phyloP scores from a whole-genome alignment of 1,284 basidiomycete genomes.

The Mycena sp. region DNA sequence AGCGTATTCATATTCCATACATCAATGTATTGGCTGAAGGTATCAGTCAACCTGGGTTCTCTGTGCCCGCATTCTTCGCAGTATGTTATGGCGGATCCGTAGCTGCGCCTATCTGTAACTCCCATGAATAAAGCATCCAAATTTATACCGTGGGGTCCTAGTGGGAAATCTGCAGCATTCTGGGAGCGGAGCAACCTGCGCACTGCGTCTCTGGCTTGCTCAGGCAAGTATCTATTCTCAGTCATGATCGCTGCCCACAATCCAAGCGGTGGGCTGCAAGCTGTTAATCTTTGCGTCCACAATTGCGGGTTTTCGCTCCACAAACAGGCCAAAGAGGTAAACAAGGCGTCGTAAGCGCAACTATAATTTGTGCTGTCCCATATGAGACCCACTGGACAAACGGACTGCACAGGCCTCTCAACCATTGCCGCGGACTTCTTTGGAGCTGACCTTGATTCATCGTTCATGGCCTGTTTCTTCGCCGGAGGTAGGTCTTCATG shows the following conservation, averaged over 20 bases:
- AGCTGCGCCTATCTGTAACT: background rate
- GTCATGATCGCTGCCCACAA: background rate
- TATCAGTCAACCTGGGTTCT: too few species aligned
- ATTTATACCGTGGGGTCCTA: background rate
- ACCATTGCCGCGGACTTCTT: too few species aligned
- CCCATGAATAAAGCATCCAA: slow-evolving; percentile 2
- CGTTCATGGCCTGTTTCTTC: too few species aligned
- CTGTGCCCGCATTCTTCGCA: slow-evolving; percentile 25
- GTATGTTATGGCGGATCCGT: background rate
- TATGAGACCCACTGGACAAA: too few species aligned
- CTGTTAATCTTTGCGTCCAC: too few species aligned
- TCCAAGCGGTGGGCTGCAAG: background rate
- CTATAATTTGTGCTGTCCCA: too few species aligned
- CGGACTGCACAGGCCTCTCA: too few species aligned
- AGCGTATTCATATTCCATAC: background rate
- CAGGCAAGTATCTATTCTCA: background rate
- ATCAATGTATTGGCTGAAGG: background rate
- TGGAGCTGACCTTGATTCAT: too few species aligned
- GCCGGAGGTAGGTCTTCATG: too few species aligned
- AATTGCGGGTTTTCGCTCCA: too few species aligned
- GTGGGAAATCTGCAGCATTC: background rate
- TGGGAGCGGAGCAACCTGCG: background rate
- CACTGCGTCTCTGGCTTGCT: background rate
- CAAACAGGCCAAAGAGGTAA: too few species aligned
- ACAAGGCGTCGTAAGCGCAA: too few species aligned